These are phyloP conservation scores for Teratosphaeria nubilosa DNA, from an alignment of 2,329 filamentous ascomycete genomes.

Conservation along the genomic window DNA sequence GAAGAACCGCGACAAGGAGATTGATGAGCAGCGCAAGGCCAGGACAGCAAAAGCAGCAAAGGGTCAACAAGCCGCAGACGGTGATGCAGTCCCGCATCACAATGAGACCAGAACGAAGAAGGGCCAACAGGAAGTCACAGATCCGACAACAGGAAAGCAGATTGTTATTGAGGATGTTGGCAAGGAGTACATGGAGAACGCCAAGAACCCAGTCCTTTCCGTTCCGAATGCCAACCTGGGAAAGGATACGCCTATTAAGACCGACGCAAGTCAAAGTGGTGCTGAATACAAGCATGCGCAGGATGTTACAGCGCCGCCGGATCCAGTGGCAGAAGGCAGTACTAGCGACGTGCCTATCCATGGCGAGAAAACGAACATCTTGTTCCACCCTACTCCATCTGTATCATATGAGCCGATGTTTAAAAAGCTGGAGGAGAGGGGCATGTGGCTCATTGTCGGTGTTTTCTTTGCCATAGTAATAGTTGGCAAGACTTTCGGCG, in stretches of 20 bases:
- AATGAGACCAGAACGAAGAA: slow-evolving; percentile 36
- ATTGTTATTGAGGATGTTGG: slow-evolving; percentile 78
- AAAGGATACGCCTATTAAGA: slow-evolving; percentile 62
- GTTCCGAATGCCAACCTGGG: slow-evolving; percentile 84
- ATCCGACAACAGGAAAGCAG: slow-evolving; percentile 78
- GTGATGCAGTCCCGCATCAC: slow-evolving; percentile 37
- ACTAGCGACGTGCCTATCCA: slow-evolving; percentile 93
- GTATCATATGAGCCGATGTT: slow-evolving; percentile 88
- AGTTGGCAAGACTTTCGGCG: slow-evolving; percentile 70
- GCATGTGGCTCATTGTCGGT: slow-evolving; percentile 57
- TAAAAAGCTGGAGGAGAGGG: slow-evolving; percentile 60
- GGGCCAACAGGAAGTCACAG: slow-evolving; percentile 56
- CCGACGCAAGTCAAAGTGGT: slow-evolving; percentile 59
- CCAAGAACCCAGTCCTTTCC: slow-evolving; percentile 65
- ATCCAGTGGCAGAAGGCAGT: slow-evolving; percentile 67
- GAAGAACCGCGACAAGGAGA: slow-evolving; percentile 58
- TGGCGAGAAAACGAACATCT: slow-evolving; percentile 90
- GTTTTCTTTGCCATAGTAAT: slow-evolving; percentile 67
- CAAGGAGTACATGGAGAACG: slow-evolving; percentile 57
- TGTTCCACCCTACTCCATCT: slow-evolving; percentile 89
- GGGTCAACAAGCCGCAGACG: slow-evolving; percentile 20
- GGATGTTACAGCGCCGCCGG: slow-evolving; percentile 82
- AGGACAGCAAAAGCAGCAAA: slow-evolving; percentile 61
- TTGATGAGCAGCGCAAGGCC: slow-evolving; percentile 55
- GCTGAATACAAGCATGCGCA: slow-evolving; percentile 76